Conservation (phyloP, 805 yeast genomes). For the Saccharomycopsis synnaedendra region DNA sequence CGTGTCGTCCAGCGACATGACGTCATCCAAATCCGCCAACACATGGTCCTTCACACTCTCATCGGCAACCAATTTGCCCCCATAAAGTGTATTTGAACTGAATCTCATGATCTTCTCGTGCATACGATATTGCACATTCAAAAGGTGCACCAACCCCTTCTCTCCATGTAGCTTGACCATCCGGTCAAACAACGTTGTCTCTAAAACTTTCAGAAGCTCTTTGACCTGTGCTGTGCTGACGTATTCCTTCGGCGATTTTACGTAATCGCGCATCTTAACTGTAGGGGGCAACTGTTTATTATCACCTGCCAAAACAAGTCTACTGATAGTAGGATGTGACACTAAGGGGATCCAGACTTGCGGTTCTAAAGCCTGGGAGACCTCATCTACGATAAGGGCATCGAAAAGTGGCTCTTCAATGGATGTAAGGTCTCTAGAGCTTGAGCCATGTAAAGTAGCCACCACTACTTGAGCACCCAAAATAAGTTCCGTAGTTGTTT, state of each 20-base stretch:
- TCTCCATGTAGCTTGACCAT: constrained; percentile 33
- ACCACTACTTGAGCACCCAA: constrained; percentile 56
- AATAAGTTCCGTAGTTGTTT: constrained; percentile 48
- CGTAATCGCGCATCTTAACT: constrained; percentile 43
- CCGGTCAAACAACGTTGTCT: constrained; percentile 72
- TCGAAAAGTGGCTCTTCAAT: constrained; percentile 40
- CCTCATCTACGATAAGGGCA: constrained; percentile 86
- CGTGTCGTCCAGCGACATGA: constrained; percentile 36
- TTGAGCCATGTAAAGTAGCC: constrained; percentile 83
- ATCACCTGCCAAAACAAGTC: constrained; percentile 83
- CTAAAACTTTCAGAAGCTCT: constrained; percentile 31
- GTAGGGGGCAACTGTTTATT: constrained; percentile 90
- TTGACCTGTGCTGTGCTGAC: neutral
- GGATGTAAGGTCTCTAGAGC: constrained; percentile 52
- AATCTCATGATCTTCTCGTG: constrained; percentile 66
- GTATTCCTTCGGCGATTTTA: neutral
- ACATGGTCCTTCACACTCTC: constrained; percentile 39
- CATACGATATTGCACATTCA: constrained; percentile 84
- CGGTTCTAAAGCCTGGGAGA: constrained; percentile 87
- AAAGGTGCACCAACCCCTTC: constrained; percentile 38
- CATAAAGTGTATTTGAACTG: constrained; percentile 59
- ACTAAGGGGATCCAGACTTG: constrained; percentile 94
- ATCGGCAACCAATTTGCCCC: constrained; percentile 50
- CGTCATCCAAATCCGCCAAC: constrained; percentile 38
- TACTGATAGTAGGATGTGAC: constrained; percentile 43